phyloP scores from a whole-genome alignment of 345 rosid species.

The Eucalyptus marginata region DNA sequence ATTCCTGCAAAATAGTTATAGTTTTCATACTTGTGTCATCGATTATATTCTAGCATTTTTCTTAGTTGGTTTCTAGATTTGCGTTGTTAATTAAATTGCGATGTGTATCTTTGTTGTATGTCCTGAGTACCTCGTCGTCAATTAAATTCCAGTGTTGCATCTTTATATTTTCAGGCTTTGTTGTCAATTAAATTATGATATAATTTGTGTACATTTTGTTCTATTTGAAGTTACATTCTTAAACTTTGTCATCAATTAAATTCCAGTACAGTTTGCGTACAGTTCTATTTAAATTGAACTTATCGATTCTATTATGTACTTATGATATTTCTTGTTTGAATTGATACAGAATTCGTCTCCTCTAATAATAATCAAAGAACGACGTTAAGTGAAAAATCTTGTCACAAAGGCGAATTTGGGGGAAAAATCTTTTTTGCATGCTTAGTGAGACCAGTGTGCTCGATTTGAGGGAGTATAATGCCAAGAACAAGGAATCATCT shows the following conservation, averaged over 20 bases:
- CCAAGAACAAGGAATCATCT: background rate
- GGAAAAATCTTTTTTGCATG: too few relatives aligned
- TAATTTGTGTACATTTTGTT: too few relatives aligned
- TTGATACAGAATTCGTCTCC: background rate
- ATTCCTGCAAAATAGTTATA: background rate
- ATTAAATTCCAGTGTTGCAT: background rate
- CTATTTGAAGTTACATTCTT: fast-evolving
- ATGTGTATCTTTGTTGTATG: too few relatives aligned
- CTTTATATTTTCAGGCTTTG: background rate
- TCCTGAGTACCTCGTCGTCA: fast-evolving
- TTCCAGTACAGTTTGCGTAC: fast-evolving
- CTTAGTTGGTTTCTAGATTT: background rate
- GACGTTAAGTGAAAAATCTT: fast-evolving
- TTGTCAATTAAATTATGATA: too few relatives aligned
- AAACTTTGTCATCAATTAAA: too few relatives aligned
- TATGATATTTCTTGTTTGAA: background rate
- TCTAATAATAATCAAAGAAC: background rate
- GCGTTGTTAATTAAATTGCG: too few relatives aligned
- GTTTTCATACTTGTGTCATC: background rate
- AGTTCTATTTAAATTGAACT: background rate
- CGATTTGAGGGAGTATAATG: background rate
- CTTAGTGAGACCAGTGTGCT: background rate
- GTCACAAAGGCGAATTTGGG: background rate
- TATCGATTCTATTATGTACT: too few relatives aligned
- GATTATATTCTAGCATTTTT: too few relatives aligned